A percentile compares a stretch with the other conserved stretches of the same genome.
These are phyloP conservation scores for Colletotrichum phormii DNA, from an alignment of 2,329 filamentous ascomycete species.

Conservation along the genomic window DNA sequence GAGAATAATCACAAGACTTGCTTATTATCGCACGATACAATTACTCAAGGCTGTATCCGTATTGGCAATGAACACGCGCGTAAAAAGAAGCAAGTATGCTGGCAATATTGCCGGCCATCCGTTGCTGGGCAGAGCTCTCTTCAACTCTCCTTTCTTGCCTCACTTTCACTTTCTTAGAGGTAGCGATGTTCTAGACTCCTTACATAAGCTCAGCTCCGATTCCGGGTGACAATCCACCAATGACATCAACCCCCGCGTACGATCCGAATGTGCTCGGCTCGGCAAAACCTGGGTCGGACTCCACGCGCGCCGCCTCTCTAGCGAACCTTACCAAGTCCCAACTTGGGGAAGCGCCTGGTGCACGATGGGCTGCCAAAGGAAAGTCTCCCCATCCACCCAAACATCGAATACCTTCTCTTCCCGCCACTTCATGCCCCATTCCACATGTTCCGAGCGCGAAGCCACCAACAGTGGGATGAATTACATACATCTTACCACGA, in stretches of 20 bases:
- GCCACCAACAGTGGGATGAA: constrained; percentile 52
- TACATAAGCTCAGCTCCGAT: constrained; percentile 29
- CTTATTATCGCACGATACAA: not conserved
- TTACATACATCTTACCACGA: constrained; percentile 61
- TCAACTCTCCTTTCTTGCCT: not conserved
- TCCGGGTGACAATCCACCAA: constrained; percentile 21
- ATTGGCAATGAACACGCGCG: not conserved
- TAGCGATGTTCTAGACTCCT: constrained; percentile 1
- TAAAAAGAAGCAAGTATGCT: not conserved
- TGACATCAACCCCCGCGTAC: constrained; percentile 29
- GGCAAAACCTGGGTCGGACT: constrained; percentile 34
- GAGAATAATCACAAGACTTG: not conserved
- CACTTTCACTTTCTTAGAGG: constrained; percentile 16
- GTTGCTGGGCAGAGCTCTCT: not conserved
- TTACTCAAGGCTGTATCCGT: not conserved
- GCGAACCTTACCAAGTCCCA: constrained; percentile 11
- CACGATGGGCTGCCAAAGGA: constrained; percentile 32
- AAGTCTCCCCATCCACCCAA: constrained; percentile 32
- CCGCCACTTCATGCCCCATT: constrained; percentile 32
- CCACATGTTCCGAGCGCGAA: constrained; percentile 34
- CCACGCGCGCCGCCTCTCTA: constrained; percentile 7
- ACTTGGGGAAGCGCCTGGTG: constrained; percentile 28
- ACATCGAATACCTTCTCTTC: constrained; percentile 23
- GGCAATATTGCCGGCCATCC: not conserved
- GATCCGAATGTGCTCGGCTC: constrained; percentile 33